Conservation (phyloP, 148 eudicot genomes). For the Nepenthes gracilis region DNA sequence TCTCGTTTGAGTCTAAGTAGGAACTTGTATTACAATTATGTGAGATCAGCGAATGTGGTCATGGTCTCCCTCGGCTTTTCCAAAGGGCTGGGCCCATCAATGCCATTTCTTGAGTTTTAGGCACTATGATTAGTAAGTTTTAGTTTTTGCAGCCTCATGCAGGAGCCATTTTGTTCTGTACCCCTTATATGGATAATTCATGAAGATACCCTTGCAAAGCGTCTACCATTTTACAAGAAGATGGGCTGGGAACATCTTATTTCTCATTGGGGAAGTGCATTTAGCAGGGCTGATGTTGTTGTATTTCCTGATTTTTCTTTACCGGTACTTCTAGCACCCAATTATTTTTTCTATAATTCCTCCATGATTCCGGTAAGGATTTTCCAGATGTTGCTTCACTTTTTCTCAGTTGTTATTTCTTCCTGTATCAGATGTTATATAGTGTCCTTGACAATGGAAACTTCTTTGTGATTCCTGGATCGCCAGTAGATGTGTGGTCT, state of each 20-base stretch:
- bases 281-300: conserved; percentile 80
- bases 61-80: no score
- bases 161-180: conserved; percentile 98
- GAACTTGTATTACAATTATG: no score
- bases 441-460: conserved; percentile 90
- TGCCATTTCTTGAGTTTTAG: no score
- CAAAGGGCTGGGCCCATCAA: no score
- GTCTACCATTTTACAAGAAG: conserved; percentile 46
- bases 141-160: conserved; percentile 99
- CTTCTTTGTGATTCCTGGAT: conserved; percentile 99
- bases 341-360: not conserved
- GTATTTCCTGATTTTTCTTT: conserved; percentile 85
- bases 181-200: conserved; percentile 92
- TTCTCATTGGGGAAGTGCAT: conserved; percentile 60
- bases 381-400: not conserved
- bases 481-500: conserved; percentile 91
- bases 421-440: conserved; percentile 79
- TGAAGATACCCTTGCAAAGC: conserved; percentile 77
- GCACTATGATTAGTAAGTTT: conserved; percentile 30
- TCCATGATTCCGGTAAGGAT: not conserved
- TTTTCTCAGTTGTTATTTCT: conserved; percentile 27
- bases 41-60: no score
- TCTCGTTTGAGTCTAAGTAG: no score
- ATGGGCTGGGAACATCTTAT: conserved; percentile 62
- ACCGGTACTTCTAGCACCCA: conserved; percentile 37